Conservation (phyloP, 108 stramenopile species). For the Cyclostephanos tholiformis region DNA sequence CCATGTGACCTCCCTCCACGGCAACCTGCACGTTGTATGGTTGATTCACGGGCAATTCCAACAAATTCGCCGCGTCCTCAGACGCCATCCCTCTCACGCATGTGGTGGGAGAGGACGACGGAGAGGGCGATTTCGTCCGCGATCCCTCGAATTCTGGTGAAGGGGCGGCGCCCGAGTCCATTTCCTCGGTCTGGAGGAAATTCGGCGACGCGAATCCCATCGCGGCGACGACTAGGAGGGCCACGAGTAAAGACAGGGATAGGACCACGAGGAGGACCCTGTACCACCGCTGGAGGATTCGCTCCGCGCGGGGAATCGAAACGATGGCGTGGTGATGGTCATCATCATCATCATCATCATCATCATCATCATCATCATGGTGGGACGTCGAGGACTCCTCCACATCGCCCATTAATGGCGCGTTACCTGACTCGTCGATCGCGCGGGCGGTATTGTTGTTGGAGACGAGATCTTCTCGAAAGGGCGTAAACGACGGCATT, state of each 20-base stretch:
- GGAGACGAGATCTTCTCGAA: too few relatives aligned
- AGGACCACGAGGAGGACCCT: neutral
- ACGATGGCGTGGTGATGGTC: too few relatives aligned
- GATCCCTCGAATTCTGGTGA: neutral
- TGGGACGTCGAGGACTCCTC: too few relatives aligned
- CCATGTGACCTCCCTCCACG: neutral
- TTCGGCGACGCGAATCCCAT: constrained; percentile 5
- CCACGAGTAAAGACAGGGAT: neutral
- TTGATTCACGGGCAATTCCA: neutral
- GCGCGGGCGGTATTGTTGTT: too few relatives aligned
- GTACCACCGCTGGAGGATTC: neutral
- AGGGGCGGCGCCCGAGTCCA: neutral
- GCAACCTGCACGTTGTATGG: neutral
- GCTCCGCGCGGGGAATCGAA: too few relatives aligned
- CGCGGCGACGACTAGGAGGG: neutral
- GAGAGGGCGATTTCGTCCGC: neutral
- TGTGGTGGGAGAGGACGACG: neutral
- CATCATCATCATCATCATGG: too few relatives aligned
- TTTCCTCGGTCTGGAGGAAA: neutral
- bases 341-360: too few relatives aligned
- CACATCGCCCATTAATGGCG: too few relatives aligned
- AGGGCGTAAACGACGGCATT: too few relatives aligned
- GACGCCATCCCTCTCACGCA: neutral
- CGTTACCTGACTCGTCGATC: too few relatives aligned
- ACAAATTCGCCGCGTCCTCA: neutral